Base-by-base conservation (phyloP, 139 green algal species). In the Eudorina sp. region DNA sequence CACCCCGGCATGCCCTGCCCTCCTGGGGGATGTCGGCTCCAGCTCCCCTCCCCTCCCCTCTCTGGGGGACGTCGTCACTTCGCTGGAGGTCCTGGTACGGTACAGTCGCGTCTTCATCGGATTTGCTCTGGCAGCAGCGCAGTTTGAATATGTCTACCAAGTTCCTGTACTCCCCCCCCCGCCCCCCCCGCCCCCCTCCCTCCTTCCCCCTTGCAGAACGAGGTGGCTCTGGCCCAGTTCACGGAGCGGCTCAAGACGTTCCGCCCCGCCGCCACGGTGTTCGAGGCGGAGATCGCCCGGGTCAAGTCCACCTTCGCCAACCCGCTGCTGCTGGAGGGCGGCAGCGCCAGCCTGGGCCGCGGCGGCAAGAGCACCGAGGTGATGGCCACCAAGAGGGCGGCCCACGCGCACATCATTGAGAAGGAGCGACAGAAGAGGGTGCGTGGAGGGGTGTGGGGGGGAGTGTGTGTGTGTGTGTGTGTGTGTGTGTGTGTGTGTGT, bases 191-290 rank as follows among this genome's bases (percentile, higher is more conserved):
- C 40, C 43, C 25, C 38, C 18, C 40, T 41, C 9, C 25, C 41
- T 80, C 36, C 48, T 74, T 3, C 86, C 89, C 31, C 21, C 27
- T 3, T 14, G 1, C 91, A 97, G 87, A 91, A 94, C 21, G 92
- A 96, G 92, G 89, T 88, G 19, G 86, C 76, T 6, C 70, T 97
- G 70, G 94, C 93, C 4, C 89, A 95, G n/a, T 97, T 98, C 55
- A 94, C 95, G 0, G 78, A 88, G 21, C 74, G 86, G 48, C 93
- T 99, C 31, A 91, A 91, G 18, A 78, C 68, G 16, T 99, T 98
- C 92, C 92, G 97, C 8, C 97, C 97, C 25, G 84, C 94, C 7
- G 92, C 94, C 21, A 98, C 97, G 2, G 97, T 99, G n/a, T 92
- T 99, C 36, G 96, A 99, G 88, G 96, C 96, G 8, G 91, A 97